Evolutionary conservation across 176 grass and related monocot species (phyloP).

Genomic region (Carex littledalei): DNA sequence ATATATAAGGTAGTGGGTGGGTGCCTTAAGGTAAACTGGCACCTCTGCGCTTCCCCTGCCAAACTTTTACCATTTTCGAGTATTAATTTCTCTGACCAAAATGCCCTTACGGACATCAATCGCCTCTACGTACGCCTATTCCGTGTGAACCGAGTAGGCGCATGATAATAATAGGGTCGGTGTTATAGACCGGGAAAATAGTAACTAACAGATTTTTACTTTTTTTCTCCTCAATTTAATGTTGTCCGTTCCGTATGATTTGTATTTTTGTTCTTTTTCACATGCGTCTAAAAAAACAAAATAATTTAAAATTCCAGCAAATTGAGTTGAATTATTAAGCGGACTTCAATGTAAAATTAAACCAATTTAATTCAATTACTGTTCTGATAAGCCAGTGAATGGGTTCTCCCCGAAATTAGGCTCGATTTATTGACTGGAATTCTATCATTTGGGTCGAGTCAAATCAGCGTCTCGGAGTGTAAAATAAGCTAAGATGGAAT

Average conservation of each 20-base stretch:
- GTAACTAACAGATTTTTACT: background rate
- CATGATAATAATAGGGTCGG: background rate
- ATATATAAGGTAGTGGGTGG: background rate
- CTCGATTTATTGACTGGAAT: too few relatives aligned
- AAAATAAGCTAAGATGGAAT: too few relatives aligned
- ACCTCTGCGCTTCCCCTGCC: slow-evolving; percentile 21
- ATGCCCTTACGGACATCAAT: slow-evolving; percentile 19
- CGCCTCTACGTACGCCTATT: background rate
- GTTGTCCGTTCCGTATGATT: background rate
- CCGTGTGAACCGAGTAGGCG: background rate
- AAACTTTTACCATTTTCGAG: slow-evolving; percentile 38
- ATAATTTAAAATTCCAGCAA: too few relatives aligned
- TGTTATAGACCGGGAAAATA: background rate
- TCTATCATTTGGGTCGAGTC: too few relatives aligned
- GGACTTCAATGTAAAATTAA: background rate
- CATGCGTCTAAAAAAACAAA: background rate
- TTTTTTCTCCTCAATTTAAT: background rate
- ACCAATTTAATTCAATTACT: background rate
- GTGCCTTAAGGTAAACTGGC: slow-evolving; percentile 14
- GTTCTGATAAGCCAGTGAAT: background rate
- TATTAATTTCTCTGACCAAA: slow-evolving; percentile 32
- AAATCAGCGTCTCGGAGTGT: too few relatives aligned
- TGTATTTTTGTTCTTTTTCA: background rate
- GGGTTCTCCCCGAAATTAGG: too few relatives aligned
- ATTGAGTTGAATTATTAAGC: background rate